Conservation (phyloP, 2,329 filamentous ascomycete species). For the Cryphonectria naterciae region DNA sequence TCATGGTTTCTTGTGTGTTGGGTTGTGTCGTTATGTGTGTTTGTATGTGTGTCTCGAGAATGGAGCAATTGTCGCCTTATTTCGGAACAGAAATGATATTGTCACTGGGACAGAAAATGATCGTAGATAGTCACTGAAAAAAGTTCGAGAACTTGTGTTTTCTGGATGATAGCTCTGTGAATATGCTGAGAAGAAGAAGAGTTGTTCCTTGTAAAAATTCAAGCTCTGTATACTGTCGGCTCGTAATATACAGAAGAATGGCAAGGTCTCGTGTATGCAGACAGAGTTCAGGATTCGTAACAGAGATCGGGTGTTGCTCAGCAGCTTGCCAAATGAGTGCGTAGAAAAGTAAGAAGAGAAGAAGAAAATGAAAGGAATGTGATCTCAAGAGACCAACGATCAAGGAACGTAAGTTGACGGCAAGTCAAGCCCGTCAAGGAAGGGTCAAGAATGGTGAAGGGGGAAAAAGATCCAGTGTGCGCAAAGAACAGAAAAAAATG, state of each 20-base stretch:
- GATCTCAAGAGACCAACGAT: constrained; percentile 1
- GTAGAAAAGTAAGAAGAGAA: constrained; percentile 15
- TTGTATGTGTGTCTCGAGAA: not conserved
- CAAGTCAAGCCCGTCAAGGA: constrained; percentile 9
- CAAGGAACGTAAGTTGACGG: constrained; percentile 1
- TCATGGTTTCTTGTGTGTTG: constrained; percentile 9
- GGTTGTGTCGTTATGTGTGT: too few species aligned
- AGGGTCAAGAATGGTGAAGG: not conserved
- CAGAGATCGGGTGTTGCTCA: constrained; percentile 18
- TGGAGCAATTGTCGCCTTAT: not conserved
- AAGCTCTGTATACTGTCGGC: constrained; percentile 1
- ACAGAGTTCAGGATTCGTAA: not conserved
- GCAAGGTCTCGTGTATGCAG: not conserved
- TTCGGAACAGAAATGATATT: not conserved
- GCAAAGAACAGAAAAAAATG: not conserved
- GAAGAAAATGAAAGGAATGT: not conserved
- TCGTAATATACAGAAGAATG: not conserved
- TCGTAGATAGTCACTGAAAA: constrained; percentile 39
- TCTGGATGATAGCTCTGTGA: too few species aligned
- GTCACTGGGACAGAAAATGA: constrained; percentile 5
- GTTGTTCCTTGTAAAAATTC: not conserved
- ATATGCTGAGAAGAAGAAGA: not conserved
- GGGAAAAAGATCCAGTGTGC: not conserved
- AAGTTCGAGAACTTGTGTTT: constrained; percentile 31
- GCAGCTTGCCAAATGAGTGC: constrained; percentile 23